Percentiles rank a stretch among this genome's conserved stretches.
These are phyloP conservation scores for Phanerodontia chrysosporium DNA, from an alignment of 768 basidiomycete genomes.

Conservation along the genomic window DNA sequence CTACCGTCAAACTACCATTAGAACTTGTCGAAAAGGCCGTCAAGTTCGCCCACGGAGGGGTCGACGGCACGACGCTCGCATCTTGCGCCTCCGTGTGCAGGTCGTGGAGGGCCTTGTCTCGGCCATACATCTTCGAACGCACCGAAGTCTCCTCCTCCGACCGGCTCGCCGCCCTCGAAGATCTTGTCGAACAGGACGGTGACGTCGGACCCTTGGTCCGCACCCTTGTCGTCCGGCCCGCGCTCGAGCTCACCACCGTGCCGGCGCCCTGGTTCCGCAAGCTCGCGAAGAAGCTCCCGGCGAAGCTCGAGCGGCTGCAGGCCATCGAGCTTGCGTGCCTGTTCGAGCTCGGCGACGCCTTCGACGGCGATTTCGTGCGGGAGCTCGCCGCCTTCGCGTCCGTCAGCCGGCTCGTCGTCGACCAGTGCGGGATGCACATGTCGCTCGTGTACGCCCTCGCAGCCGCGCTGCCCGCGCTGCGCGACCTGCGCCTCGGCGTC, in stretches of 20 bases:
- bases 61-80: neutral
- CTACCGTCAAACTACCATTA: neutral
- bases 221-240: neutral
- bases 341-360: neutral
- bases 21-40: neutral
- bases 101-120: neutral
- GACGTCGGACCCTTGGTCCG: neutral
- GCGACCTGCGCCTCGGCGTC: neutral
- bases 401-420: neutral
- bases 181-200: neutral
- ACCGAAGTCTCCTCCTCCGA: neutral
- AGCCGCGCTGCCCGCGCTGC: neutral
- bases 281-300: neutral
- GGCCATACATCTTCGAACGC: constrained; percentile 1
- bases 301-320: neutral
- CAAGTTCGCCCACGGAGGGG: neutral
- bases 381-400: neutral
- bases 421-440: neutral
- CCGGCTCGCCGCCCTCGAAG: neutral
- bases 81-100: constrained; percentile 4
- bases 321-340: neutral
- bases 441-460: neutral
- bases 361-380: neutral
- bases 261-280: neutral
- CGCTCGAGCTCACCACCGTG: neutral